Conservation (phyloP, 371 early-diverging fungal genomes). For the Rhizopus sp. region DNA sequence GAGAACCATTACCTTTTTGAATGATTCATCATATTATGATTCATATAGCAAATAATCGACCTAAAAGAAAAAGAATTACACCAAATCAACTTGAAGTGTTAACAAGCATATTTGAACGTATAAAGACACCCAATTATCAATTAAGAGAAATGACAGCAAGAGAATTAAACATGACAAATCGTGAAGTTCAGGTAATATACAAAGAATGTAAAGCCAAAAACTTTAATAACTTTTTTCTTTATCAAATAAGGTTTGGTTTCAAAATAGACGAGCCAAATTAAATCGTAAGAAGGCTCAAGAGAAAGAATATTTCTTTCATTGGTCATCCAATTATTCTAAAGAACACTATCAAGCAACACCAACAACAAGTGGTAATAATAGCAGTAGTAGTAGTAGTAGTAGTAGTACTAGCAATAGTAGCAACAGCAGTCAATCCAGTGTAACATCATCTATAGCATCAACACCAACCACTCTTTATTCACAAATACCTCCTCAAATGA, state of each 20-base stretch:
- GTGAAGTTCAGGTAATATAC: conserved; percentile 83
- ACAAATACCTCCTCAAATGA: conserved; percentile 33
- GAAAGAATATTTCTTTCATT: conserved; percentile 10
- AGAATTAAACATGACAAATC: conserved; percentile 88
- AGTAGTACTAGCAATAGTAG: conserved; percentile 13
- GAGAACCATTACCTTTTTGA: not conserved
- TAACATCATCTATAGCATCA: conserved; percentile 35
- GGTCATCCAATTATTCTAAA: conserved; percentile 3
- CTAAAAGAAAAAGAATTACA: conserved; percentile 76
- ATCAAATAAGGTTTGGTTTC: conserved; percentile 29
- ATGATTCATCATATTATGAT: not conserved
- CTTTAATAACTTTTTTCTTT: conserved; percentile 2
- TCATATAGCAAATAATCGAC: conserved; percentile 33
- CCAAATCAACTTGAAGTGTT: conserved; percentile 73
- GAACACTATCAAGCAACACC: not conserved
- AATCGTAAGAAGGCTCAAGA: conserved; percentile 33
- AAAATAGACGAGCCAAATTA: conserved; percentile 33
- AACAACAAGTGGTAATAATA: not conserved
- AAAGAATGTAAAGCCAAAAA: conserved; percentile 7
- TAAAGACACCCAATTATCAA: conserved; percentile 87
- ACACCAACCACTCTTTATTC: conserved; percentile 29
- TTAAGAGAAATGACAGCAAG: conserved; percentile 82
- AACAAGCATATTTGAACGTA: conserved; percentile 68
- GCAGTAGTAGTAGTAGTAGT: conserved; percentile 12
- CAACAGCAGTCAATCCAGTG: conserved; percentile 24